Base-by-base conservation (phyloP, 2,329 filamentous ascomycete species). In the Biscogniauxia sp. region DNA sequence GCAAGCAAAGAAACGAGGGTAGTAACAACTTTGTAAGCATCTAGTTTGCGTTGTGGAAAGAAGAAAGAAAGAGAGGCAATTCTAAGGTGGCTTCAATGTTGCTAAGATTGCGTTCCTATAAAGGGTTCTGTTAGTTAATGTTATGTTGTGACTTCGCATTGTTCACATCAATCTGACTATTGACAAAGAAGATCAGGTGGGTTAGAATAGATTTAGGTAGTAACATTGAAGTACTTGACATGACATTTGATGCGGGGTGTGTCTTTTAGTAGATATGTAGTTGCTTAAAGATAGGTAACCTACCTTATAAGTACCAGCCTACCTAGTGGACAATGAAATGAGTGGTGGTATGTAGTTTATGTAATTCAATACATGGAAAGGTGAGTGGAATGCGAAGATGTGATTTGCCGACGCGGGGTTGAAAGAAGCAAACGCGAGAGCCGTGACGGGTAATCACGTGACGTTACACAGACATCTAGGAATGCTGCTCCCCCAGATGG, bases 401-500 rank as follows among this genome's bases (percentile, higher is more conserved):
- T 45, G 57, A 61, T 61, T 64, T 51, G 59, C 28, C 23, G 20
- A 61, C 61, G 59, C 61, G 61, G 59, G 53, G 55, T 55, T 23
- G n/a, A 17, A 52, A 37, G 57, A 56, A n/a, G 15, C 51, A 45
- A 45, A 69, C 66, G 66, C 64, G 67, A 66, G 15, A 53, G 61
- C 37, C 57, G 58, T 60, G 57, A 70, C 67, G 64, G 66, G 68
- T 68, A 60, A 61, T 70, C 68, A 69, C 69, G 68, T 70, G 69
- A 56, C 19, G 28, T 15, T 51, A 19, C 53, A 17, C 25, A n/a
- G n/a, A n/a, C n/a, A n/a, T n/a, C 13, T 37, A 13, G 15, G 13
- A n/a, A 17, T 45, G 37, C 3, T 45, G 13, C 15, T 45, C 17
- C 37, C 37, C 37, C 37, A 45, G 37, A 45, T 45, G 37, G 13